Evolutionary conservation across 2,329 filamentous ascomycete species (phyloP), one percentile per base, ranked within the genome.

Genomic region (Plectosphaerella sp.): DNA sequence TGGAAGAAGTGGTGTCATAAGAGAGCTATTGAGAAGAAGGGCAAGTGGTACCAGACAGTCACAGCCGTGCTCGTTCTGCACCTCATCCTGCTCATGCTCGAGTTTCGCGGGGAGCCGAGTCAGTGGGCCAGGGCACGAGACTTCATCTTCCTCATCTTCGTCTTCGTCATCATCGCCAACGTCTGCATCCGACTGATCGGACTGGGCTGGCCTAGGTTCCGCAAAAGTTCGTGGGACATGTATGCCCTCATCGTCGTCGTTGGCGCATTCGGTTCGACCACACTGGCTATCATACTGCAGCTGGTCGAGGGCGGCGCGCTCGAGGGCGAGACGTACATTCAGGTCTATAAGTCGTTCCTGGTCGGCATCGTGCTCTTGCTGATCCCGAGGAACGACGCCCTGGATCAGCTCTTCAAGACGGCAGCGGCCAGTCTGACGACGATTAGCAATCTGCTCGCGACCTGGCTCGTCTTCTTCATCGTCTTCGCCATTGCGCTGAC

Each of bases 331-430:
- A 75, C 79, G 2, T 91, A 93, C 60, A 77, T 86, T 35, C 89
- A 92, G 70, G 72, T 97, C 33, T 91, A 97, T 75, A 99, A 99
- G 70, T 82, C 96, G 55, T 97, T 96, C 67, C 79, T 99, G 33
- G 94, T 97, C 18, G 87, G 90, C 9, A 88, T 97, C 51, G 86
- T 94, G 3, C 78, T 97, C 9, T 77, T 99, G 49, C 80, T 99
- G 35, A 99, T 99, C 55, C 94, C 94, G 1, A 84, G 95, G 49
- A 99, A 99, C 66, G 95, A 99, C 62, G 92, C 96, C 48, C 80
- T 99, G 20, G 95, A 99, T 66, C 94, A 99, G 67, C 83, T 99
- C 0, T 99, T 99, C 83, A 99, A 99, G 70, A 99, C 95, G 2
- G 95, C 93, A 0, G 94, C 94, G 11, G 94, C 93, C 50, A 96